Evolutionary conservation across 148 eudicot species (phyloP).

Genomic region (Persicaria maculosa): DNA sequence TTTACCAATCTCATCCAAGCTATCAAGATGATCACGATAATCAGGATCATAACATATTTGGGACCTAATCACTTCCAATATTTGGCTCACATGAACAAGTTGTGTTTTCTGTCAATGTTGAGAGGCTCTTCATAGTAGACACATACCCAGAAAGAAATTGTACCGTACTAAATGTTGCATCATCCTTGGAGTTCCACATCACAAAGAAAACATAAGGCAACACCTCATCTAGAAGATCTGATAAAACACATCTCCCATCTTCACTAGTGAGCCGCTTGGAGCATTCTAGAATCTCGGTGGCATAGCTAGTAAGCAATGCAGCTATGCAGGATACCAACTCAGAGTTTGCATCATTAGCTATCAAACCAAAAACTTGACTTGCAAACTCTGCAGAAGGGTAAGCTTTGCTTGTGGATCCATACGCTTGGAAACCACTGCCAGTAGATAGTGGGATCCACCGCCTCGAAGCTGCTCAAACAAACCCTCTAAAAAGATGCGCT

Average conservation of each 20-base stretch:
- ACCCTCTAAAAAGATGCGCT: constrained; percentile 59
- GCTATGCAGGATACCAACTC: constrained; percentile 69
- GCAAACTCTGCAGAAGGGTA: constrained; percentile 59
- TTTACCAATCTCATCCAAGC: constrained; percentile 66
- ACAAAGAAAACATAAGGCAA: constrained; percentile 79
- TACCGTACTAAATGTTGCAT: constrained; percentile 56
- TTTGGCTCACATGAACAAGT: constrained; percentile 64
- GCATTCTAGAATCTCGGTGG: constrained; percentile 74
- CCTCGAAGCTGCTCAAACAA: constrained; percentile 60
- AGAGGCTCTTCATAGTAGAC: constrained; percentile 66
- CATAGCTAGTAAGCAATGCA: constrained; percentile 80
- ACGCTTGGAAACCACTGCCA: constrained; percentile 77
- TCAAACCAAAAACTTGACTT: constrained; percentile 60
- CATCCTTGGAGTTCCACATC: constrained; percentile 64
- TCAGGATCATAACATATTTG: constrained; percentile 69
- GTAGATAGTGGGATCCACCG: constrained; percentile 64
- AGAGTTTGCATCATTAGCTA: constrained; percentile 52
- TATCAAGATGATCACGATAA: constrained; percentile 70
- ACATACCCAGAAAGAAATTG: constrained; percentile 88
- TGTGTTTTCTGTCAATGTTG: constrained; percentile 63
- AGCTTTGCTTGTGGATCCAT: constrained; percentile 71
- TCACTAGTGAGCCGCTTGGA: constrained; percentile 48
- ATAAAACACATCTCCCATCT: constrained; percentile 46
- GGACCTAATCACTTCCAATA: constrained; percentile 77
- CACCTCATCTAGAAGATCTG: constrained; percentile 76